These are phyloP conservation scores for Boletus subparvulus DNA, from an alignment of 768 basidiomycete genomes.

Conservation along the genomic window DNA sequence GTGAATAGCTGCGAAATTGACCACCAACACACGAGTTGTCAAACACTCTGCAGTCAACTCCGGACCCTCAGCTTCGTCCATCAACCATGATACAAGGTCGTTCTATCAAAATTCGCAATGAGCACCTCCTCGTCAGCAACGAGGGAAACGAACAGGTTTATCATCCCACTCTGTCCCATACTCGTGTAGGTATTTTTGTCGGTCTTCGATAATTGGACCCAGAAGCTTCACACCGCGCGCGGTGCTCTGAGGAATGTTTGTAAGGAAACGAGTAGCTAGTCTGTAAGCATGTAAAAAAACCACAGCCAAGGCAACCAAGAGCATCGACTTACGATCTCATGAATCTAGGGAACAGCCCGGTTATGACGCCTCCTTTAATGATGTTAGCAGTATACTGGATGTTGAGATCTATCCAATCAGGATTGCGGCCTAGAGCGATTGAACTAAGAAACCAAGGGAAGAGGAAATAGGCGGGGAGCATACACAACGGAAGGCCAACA, in stretches of 20 bases:
- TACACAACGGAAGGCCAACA: conserved; percentile 51
- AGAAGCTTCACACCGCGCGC: conserved; percentile 16
- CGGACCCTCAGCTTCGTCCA: conserved; percentile 25
- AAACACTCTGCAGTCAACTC: conserved; percentile 23
- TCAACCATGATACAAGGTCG: conserved; percentile 37
- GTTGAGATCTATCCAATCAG: conserved; percentile 35
- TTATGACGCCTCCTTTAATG: neutral
- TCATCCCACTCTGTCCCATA: conserved; percentile 29
- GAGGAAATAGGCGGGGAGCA: neutral
- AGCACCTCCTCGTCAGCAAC: neutral
- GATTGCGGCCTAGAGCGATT: conserved; percentile 36
- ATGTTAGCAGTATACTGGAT: conserved; percentile 33
- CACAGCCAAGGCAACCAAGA: neutral
- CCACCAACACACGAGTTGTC: conserved; percentile 10
- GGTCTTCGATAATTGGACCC: conserved; percentile 32
- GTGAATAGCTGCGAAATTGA: conserved; percentile 23
- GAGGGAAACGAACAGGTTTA: conserved; percentile 27
- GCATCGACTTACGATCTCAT: neutral
- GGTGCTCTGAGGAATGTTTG: neutral
- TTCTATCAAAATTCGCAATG: conserved; percentile 17
- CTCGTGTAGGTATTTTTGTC: conserved; percentile 22
- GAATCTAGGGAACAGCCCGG: neutral
- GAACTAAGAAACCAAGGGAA: neutral
- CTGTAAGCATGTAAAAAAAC: neutral
- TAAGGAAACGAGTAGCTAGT: neutral